Base-by-base conservation (phyloP, 2,329 filamentous ascomycete genomes). In the Diaporthe sp. region DNA sequence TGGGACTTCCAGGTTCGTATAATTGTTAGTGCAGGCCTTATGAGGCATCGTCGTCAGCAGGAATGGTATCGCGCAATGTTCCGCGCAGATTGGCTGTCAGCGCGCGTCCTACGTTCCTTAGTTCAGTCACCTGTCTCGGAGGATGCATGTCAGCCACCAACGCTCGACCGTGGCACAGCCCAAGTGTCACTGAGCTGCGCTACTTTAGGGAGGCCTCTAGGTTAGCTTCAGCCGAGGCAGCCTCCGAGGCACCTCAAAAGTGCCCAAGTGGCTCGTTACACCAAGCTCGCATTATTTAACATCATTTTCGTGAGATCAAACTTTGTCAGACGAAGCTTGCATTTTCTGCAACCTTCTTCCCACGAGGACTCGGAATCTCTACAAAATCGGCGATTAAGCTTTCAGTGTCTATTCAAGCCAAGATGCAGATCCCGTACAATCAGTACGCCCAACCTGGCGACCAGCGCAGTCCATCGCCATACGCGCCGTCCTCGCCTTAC, bases 381-480 rank as follows among this genome's bases (percentile, higher is more conserved):
- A 70, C 63, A n/a, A 5, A 20, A 28, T 1, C 15, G 4, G 9
- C 37, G n/a, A 37, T 31, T 51, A 58, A n/a, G n/a, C 4, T n/a
- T 15, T 5, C 10, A 39, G 20, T 3, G n/a, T 37, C 22, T 5
- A 15, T 13, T n/a, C 15, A 2, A 51, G 13, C n/a, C 42, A 73
- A 28, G 0, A 76, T 76, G 74, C 74, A 73, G 17, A 49, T 76
- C 15, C 71, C 74, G 8, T 68, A 73, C 28, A 60, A 61, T 17
- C 65, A 70, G 13, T 71, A 76, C 25, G 74, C 53, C n/a, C 61
- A 71, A 28, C 49, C 39, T 4, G 8, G 20, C 47, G 70, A 65
- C 7, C 37, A 60, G 4, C 73, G 47, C 37, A 42, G 57, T 22
- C 60, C 74, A 8, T 76, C 70, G 25, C 74, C 74, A 7, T 76